Base-by-base conservation (phyloP, 2,329 filamentous ascomycete species). In the Clathrospora elynae region DNA sequence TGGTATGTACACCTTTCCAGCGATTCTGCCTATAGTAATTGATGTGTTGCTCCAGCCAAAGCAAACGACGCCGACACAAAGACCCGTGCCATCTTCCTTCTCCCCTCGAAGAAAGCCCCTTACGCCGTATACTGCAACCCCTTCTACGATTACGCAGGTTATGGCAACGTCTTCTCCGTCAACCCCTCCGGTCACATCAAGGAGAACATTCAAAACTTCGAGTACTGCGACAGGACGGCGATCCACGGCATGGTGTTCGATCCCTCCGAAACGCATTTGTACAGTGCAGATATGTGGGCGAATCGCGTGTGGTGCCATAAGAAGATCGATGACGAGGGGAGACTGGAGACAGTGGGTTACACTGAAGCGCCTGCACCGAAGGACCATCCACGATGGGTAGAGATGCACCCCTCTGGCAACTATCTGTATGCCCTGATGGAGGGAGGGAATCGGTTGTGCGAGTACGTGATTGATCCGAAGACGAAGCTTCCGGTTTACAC, bases 391-490 rank as follows among this genome's bases (percentile, higher is more conserved):
- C 82, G 90, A 61, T 95, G 90, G 90, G 87, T 95, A 10, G 88
- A 88, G 57, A 85, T 95, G 66, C 87, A 92, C 68, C 85, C 86
- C 2, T 81, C 81, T 1, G 88, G 88, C 13, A 80, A 84, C 44
- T 90, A 90, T 70, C 78, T 95, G 42, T 95, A 95, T 72, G 88
- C 82, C 6, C 78, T 95, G 57, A 95, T 93, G 87, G 90, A 95
- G 72, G 86, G 85, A n/a, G 88, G 89, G 40, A 95, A 95, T 74
- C 78, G 86, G 36, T 73, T 95, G 42, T 89, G 83, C 68, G 86
- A 90, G 59, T 95, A 93, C 71, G 79, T 87, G 53, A 83, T 95
- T 70, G 86, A 93, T 67, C 81, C 84, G 42, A 68, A 75, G 30
- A 88, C 86, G 3, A 86, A 84, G 68, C 73, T 88, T 64, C 90